These are phyloP conservation scores for Cercospora sp. DNA, from an alignment of 2,329 filamentous ascomycete species.

Conservation along the genomic window DNA sequence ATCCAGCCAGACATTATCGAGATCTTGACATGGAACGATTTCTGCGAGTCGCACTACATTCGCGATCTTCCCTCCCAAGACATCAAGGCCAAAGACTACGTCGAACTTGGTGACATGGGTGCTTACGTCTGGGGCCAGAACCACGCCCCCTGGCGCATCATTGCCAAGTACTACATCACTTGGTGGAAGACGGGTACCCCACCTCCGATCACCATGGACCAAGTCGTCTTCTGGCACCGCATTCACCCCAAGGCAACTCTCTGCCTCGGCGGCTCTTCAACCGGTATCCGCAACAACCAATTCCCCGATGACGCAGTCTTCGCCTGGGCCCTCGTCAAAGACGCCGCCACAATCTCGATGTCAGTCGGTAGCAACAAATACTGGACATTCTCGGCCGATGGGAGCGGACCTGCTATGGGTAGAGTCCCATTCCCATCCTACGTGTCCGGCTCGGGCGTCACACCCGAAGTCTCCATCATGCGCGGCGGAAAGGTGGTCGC, in stretches of 20 bases:
- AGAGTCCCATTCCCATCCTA: conserved; percentile 40
- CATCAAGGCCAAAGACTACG: conserved; percentile 34
- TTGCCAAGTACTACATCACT: conserved; percentile 43
- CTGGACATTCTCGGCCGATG: conserved; percentile 39
- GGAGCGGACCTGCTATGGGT: conserved; percentile 35
- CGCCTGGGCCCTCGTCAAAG: conserved; percentile 41
- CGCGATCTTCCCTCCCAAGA: conserved; percentile 40
- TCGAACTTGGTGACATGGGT: conserved; percentile 38
- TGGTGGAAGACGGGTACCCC: conserved; percentile 42
- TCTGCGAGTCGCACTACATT: conserved; percentile 44
- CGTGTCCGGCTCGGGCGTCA: conserved; percentile 33
- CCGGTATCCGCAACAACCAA: conserved; percentile 38
- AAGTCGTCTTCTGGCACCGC: conserved; percentile 45
- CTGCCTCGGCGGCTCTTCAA: conserved; percentile 37
- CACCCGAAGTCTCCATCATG: conserved; percentile 38
- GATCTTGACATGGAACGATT: conserved; percentile 45
- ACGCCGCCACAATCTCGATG: conserved; percentile 38
- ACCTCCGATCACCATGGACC: conserved; percentile 40
- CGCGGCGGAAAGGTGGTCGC: conserved; percentile 34
- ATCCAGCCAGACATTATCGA: conserved; percentile 44
- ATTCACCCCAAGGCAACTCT: conserved; percentile 40
- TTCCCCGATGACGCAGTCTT: conserved; percentile 42
- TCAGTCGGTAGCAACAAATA: conserved; percentile 39
- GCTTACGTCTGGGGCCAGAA: conserved; percentile 42
- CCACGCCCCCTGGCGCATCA: conserved; percentile 43